A percentile compares a stretch with the other conserved stretches of the same genome.
phyloP scores from a whole-genome alignment of 495 filamentous ascomycete genomes.

The Cercophora samala region DNA sequence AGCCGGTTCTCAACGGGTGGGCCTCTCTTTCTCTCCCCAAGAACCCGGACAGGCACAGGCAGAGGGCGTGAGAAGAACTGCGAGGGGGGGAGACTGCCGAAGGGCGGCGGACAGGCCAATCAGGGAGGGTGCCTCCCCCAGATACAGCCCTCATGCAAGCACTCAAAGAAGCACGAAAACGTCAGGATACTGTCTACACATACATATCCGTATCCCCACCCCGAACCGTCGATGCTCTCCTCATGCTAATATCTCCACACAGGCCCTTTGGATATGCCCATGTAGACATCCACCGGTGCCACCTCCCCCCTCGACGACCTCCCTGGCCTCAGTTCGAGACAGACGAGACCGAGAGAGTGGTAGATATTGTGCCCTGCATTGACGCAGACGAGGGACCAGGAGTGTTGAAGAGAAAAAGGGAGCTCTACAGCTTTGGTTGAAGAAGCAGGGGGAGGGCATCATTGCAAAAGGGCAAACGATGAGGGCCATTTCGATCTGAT shows the following conservation, averaged over 20 bases:
- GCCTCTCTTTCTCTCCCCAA: constrained; percentile 2
- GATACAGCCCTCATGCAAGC: constrained; percentile 28
- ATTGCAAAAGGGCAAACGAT: not conserved
- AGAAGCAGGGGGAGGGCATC: not conserved
- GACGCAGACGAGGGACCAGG: not conserved
- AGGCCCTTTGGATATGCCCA: too few relatives aligned
- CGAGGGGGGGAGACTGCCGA: constrained; percentile 12
- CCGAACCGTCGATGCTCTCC: too few relatives aligned
- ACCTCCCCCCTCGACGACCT: not conserved
- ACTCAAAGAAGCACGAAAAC: constrained; percentile 23
- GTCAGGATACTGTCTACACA: too few relatives aligned
- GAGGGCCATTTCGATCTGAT: not conserved
- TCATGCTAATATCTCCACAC: not conserved
- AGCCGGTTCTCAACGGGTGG: constrained; percentile 24
- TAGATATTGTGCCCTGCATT: not conserved
- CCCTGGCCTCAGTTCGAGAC: not conserved
- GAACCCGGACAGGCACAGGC: too few relatives aligned
- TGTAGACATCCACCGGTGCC: not conserved
- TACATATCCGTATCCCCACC: too few relatives aligned
- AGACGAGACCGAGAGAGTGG: not conserved
- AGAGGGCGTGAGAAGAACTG: too few relatives aligned
- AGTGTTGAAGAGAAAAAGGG: not conserved
- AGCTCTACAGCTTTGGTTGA: not conserved
- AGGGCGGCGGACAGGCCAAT: constrained; percentile 19
- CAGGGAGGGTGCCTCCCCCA: constrained; percentile 8